phyloP scores from a whole-genome alignment of 148 eudicot species.

The Beta vulgaris region DNA sequence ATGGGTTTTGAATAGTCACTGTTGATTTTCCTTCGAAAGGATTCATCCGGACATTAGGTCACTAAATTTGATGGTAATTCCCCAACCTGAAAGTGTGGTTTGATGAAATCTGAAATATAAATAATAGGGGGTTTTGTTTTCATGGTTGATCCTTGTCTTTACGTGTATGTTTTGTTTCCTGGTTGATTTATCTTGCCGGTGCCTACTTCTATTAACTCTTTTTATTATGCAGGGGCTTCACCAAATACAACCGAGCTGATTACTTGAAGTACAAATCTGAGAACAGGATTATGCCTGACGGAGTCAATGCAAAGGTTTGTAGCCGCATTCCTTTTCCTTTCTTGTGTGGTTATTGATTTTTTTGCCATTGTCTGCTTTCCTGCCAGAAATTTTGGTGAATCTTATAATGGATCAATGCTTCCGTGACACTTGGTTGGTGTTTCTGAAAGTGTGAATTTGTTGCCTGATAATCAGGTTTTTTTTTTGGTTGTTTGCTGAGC shows the following conservation, averaged over 20 bases:
- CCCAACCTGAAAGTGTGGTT: no score
- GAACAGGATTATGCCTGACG: conserved; percentile 32
- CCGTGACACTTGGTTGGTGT: no score
- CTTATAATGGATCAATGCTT: no score
- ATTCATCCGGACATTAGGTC: background rate
- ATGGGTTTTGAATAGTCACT: background rate
- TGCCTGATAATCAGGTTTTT: no score
- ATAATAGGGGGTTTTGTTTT: no score
- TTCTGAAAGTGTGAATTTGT: no score
- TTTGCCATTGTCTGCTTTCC: background rate
- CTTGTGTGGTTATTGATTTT: background rate
- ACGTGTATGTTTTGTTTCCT: background rate
- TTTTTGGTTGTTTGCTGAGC: background rate
- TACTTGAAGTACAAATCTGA: conserved; percentile 34
- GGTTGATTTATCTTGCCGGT: background rate
- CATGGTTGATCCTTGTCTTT: background rate
- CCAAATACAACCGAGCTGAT: conserved; percentile 34
- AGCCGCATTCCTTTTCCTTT: background rate
- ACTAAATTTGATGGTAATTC: no score
- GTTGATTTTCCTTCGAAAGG: no score
- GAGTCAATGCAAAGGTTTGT: conserved; percentile 43
- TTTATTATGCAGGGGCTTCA: conserved; percentile 33
- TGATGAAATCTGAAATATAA: no score
- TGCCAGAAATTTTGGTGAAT: background rate
- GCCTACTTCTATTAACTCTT: background rate